These are phyloP conservation scores for Cadophora luteo-olivacea DNA, from an alignment of 2,329 filamentous ascomycete species.

Conservation along the genomic window DNA sequence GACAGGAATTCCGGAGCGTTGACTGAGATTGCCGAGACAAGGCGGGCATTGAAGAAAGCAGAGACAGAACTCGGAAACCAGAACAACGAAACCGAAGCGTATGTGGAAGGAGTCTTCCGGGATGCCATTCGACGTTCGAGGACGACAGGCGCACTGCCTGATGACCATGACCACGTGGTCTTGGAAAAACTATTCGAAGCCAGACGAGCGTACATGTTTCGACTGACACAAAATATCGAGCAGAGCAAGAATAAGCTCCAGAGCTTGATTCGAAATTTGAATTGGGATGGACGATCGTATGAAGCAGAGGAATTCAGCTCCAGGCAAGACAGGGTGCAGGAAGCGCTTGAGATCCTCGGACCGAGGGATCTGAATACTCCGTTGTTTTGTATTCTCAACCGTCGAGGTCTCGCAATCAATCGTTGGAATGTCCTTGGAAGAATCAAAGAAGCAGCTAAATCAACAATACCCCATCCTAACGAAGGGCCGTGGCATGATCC, in stretches of 20 bases:
- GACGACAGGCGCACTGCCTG: conserved; percentile 13
- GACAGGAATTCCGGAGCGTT: conserved; percentile 16
- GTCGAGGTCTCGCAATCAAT: conserved; percentile 34
- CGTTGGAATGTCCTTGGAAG: conserved; percentile 34
- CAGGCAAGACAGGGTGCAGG: conserved; percentile 22
- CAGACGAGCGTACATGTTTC: conserved; percentile 20
- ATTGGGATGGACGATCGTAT: conserved; percentile 25
- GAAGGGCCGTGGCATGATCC: conserved; percentile 37
- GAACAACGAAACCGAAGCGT: conserved; percentile 21
- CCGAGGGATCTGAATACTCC: conserved; percentile 33
- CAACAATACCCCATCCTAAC: neutral
- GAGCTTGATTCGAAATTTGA: conserved; percentile 21
- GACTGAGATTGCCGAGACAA: conserved; percentile 7
- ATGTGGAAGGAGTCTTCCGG: conserved; percentile 25
- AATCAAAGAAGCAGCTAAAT: conserved; percentile 24
- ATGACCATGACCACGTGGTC: conserved; percentile 25
- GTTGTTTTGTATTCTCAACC: conserved; percentile 33
- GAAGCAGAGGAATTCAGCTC: conserved; percentile 30
- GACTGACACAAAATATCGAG: conserved; percentile 11
- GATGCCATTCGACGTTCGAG: conserved; percentile 28
- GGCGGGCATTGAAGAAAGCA: conserved; percentile 16
- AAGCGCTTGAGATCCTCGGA: conserved; percentile 36
- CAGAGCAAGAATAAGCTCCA: conserved; percentile 19
- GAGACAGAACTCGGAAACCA: conserved; percentile 25
- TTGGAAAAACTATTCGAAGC: conserved; percentile 27